Percentiles rank a stretch among this genome's conserved stretches.
Evolutionary conservation across 768 basidiomycete species (phyloP).

Genomic region (Pulveroboletus sp.): DNA sequence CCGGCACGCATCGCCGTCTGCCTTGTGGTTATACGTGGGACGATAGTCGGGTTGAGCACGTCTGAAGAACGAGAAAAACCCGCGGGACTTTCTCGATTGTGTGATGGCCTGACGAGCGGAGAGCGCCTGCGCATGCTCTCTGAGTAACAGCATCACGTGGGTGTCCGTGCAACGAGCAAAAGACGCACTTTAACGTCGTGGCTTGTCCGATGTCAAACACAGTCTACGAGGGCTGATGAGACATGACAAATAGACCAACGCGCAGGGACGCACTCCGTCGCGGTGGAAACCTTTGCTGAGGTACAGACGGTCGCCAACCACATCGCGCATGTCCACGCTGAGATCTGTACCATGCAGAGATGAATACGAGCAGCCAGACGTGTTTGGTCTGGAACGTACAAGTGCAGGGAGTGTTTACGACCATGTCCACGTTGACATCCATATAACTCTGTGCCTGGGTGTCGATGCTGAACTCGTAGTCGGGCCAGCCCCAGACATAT

Average conservation of each 20-base stretch:
- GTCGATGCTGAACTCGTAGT: conserved; percentile 87
- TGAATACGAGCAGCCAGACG: not conserved
- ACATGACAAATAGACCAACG: not conserved
- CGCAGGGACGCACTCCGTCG: conserved; percentile 62
- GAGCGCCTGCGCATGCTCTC: conserved; percentile 60
- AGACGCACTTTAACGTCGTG: conserved; percentile 53
- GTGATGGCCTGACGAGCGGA: conserved; percentile 67
- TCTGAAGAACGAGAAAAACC: conserved; percentile 58
- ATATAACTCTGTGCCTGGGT: conserved; percentile 52
- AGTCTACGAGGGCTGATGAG: conserved; percentile 41
- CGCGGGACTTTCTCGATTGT: conserved; percentile 71
- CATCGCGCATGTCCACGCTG: conserved; percentile 86
- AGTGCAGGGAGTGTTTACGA: conserved; percentile 89
- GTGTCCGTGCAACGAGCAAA: not conserved
- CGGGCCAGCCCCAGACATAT: conserved; percentile 91
- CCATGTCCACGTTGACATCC: conserved; percentile 87
- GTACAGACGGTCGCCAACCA: conserved; percentile 87
- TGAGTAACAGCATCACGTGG: conserved; percentile 18
- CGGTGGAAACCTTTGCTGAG: conserved; percentile 75
- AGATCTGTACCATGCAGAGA: conserved; percentile 47
- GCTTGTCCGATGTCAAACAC: conserved; percentile 82
- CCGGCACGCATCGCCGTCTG: conserved; percentile 75
- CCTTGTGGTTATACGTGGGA: conserved; percentile 68
- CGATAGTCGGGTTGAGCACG: conserved; percentile 46
- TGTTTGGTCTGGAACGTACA: conserved; percentile 52